Conservation (phyloP, 2,329 filamentous ascomycete genomes). For the Alternaria sp. region DNA sequence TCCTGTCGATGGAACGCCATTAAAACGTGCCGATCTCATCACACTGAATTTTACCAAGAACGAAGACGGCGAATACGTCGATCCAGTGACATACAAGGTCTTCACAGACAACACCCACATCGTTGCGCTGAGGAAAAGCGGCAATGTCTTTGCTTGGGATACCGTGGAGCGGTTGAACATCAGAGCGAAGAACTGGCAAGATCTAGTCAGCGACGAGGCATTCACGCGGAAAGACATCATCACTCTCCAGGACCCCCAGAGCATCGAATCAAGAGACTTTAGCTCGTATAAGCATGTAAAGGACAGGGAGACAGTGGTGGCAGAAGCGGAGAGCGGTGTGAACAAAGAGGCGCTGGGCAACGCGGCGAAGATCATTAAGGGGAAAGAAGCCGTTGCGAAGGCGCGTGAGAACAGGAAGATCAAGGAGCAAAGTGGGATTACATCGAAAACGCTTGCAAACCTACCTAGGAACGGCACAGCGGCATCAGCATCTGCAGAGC, state of each 20-base stretch:
- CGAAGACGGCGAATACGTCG: slow-evolving; percentile 87
- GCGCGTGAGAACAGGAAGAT: slow-evolving; percentile 75
- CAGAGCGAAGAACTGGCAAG: slow-evolving; percentile 94
- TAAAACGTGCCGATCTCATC: slow-evolving; percentile 84
- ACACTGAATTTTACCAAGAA: slow-evolving; percentile 93
- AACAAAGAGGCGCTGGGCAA: slow-evolving; percentile 83
- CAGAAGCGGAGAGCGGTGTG: slow-evolving; percentile 73
- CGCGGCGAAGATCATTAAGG: slow-evolving; percentile 82
- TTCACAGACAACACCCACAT: slow-evolving; percentile 99
- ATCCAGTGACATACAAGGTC: slow-evolving; percentile 96
- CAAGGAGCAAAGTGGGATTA: slow-evolving; percentile 42
- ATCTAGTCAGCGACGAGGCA: slow-evolving; percentile 84
- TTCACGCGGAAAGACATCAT: slow-evolving; percentile 94
- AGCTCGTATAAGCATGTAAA: slow-evolving; percentile 88
- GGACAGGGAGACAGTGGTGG: slow-evolving; percentile 80
- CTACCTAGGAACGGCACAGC: slow-evolving; percentile 33
- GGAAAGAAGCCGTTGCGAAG: slow-evolving; percentile 92
- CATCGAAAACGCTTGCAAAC: slow-evolving; percentile 32
- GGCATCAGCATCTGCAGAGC: slow-evolving; percentile 39
- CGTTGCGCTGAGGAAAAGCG: slow-evolving; percentile 83
- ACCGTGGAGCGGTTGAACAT: slow-evolving; percentile 95
- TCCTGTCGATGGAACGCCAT: slow-evolving; percentile 80
- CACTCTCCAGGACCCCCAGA: slow-evolving; percentile 94
- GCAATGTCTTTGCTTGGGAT: slow-evolving; percentile 96
- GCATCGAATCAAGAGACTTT: slow-evolving; percentile 80